These are phyloP conservation scores for Eucalyptus cloeziana DNA, from an alignment of 345 rosid genomes.

Conservation along the genomic window DNA sequence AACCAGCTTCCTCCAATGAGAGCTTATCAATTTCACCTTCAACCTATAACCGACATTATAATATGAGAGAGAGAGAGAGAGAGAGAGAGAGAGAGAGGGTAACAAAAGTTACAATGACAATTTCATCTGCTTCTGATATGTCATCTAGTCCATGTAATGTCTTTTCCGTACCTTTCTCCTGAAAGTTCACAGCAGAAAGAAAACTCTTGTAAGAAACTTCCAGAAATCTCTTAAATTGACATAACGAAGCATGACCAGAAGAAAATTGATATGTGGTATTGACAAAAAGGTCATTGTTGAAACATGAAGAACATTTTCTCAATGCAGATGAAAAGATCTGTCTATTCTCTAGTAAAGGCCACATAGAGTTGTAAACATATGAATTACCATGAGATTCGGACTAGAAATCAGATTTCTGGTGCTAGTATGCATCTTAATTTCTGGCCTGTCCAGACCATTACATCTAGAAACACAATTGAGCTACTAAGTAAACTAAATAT, in stretches of 20 bases:
- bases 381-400: background rate
- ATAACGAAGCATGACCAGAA: background rate
- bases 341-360: background rate
- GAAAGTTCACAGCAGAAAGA: background rate
- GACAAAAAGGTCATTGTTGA: background rate
- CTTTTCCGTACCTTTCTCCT: slow-evolving; percentile 30
- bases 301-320: background rate
- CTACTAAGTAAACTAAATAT: background rate
- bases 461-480: background rate
- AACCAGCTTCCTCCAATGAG: no score
- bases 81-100: background rate
- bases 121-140: slow-evolving; percentile 17
- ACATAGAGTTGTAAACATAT: background rate
- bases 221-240: background rate
- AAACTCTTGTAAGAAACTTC: background rate
- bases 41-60: no score
- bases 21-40: no score
- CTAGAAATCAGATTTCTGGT: background rate
- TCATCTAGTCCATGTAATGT: slow-evolving; percentile 40
- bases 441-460: background rate
- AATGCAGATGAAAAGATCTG: background rate
- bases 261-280: background rate
- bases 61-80: background rate
- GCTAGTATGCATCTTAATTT: background rate
- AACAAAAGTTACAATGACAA: slow-evolving; percentile 18